Base-by-base conservation (phyloP, 352 stramenopile species). In the Phytophthora citricola region DNA sequence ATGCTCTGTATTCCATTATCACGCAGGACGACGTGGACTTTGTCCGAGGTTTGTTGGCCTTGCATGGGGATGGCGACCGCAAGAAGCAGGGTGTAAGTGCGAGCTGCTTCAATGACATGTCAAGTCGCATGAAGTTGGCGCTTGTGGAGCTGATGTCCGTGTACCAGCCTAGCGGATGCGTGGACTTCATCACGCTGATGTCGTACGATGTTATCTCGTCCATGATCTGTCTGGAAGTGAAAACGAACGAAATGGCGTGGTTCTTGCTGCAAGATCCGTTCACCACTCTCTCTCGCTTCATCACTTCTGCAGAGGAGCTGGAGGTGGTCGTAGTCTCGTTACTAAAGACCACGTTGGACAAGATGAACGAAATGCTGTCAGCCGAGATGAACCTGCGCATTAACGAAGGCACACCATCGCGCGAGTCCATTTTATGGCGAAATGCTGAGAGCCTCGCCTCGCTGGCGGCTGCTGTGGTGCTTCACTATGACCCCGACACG, bases 401-500 rank as follows among this genome's bases (percentile, higher is more conserved):
- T 6, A 87, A 87, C 29, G 69, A 87, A 63, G 85, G 85, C 14
- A 73, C 82, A 1, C 81, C 84, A 8, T 87, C 85, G 31, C 83
- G 84, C 1, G 85, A 92, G 17, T 93, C 87, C 12, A 80, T 90
- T 24, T 63, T 93, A 17, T 93, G 85, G 85, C 80, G 83, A 27
- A 95, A 95, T 49, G 81, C 85, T 3, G 87, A 95, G 47, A 93
- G 84, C 52, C 53, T 95, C 14, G 85, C 83, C 34, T 93, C 81
- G 0, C 66, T 95, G 20, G 78, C 75, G 5, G 79, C 87, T 40
- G 81, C 85, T 27, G 83, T 93, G n/a, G 87, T 93, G 7, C 70
- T 95, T 20, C 87, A 95, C 51, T 95, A 93, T 48, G 85, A 95
- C 47, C 87, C 87, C 2, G 83, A 92, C 56, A 89, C 83, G 7